A percentile compares a stretch with the other conserved stretches of the same genome.
These are phyloP conservation scores for Penicillium carneum DNA, from an alignment of 2,329 filamentous ascomycete species.

Conservation along the genomic window DNA sequence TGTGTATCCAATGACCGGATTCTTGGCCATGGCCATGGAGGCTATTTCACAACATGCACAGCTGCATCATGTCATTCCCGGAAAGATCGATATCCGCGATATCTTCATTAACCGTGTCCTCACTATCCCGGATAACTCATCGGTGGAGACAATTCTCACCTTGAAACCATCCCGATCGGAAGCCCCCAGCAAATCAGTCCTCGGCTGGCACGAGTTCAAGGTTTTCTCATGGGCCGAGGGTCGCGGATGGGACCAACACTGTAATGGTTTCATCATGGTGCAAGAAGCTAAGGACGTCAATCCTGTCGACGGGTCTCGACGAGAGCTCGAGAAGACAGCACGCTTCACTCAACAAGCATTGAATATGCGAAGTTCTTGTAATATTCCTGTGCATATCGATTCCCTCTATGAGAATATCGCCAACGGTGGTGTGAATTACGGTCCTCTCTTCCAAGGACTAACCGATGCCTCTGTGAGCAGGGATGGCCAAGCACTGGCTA, in stretches of 20 bases:
- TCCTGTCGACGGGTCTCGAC: slow-evolving; percentile 27
- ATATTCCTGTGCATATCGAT: slow-evolving; percentile 15
- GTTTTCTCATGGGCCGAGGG: slow-evolving; percentile 36
- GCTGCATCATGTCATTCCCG: slow-evolving; percentile 29
- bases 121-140: slow-evolving; percentile 28
- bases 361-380: slow-evolving; percentile 22
- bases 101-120: slow-evolving; percentile 34
- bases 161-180: slow-evolving; percentile 25
- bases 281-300: slow-evolving; percentile 31
- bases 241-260: slow-evolving; percentile 36
- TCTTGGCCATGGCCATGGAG: slow-evolving; percentile 36
- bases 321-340: not conserved
- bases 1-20: slow-evolving; percentile 38
- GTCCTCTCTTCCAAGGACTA: slow-evolving; percentile 28
- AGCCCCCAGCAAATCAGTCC: slow-evolving; percentile 27
- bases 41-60: slow-evolving; percentile 35
- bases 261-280: slow-evolving; percentile 33
- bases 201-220: slow-evolving; percentile 38
- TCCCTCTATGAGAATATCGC: slow-evolving; percentile 28
- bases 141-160: slow-evolving; percentile 34
- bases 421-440: slow-evolving; percentile 28
- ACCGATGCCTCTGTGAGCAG: slow-evolving; percentile 19
- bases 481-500: slow-evolving; percentile 21
- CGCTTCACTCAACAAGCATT: not conserved
- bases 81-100: slow-evolving; percentile 32